Conservation (phyloP, 1,284 basidiomycete species). For the Vanrija sp. region DNA sequence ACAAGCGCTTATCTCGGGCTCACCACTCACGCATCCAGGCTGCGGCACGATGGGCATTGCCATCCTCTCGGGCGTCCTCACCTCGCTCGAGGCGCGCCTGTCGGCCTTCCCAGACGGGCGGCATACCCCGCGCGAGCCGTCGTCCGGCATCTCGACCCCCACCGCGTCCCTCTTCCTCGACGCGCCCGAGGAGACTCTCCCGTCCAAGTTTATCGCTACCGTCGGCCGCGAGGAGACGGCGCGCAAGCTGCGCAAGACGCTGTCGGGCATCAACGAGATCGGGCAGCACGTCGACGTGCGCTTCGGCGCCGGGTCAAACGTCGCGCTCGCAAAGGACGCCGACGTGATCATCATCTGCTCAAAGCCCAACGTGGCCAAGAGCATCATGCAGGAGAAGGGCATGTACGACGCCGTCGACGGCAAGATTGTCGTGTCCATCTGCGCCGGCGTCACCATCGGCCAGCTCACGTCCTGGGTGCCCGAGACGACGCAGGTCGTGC, state of each 20-base stretch:
- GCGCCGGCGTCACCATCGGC: slow-evolving; percentile 85
- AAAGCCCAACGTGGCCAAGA: slow-evolving; percentile 84
- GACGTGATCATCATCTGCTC: slow-evolving; percentile 88
- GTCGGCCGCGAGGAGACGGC: slow-evolving; percentile 77
- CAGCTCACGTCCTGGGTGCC: slow-evolving; percentile 75
- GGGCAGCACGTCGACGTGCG: slow-evolving; percentile 67
- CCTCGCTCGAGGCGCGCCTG: slow-evolving; percentile 41
- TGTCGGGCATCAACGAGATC: slow-evolving; percentile 56
- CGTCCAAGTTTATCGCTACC: slow-evolving; percentile 81
- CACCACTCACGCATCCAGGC: slow-evolving; percentile 55
- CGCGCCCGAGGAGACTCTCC: slow-evolving; percentile 62
- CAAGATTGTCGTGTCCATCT: slow-evolving; percentile 92
- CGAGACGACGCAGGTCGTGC: slow-evolving; percentile 74
- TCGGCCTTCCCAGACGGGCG: slow-evolving; percentile 16
- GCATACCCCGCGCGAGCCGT: slow-evolving; percentile 56
- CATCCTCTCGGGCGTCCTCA: slow-evolving; percentile 67
- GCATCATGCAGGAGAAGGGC: slow-evolving; percentile 71
- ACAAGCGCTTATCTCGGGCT: background rate
- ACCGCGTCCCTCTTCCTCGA: slow-evolving; percentile 47
- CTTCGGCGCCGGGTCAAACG: slow-evolving; percentile 60
- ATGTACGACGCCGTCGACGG: slow-evolving; percentile 79
- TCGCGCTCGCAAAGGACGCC: slow-evolving; percentile 65
- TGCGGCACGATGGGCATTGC: slow-evolving; percentile 99
- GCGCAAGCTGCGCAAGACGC: slow-evolving; percentile 63
- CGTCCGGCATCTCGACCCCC: slow-evolving; percentile 76